Percentiles rank a stretch among this genome's conserved stretches.
phyloP scores from a whole-genome alignment of 2,329 filamentous ascomycete genomes.

The Remersonia thermophila region DNA sequence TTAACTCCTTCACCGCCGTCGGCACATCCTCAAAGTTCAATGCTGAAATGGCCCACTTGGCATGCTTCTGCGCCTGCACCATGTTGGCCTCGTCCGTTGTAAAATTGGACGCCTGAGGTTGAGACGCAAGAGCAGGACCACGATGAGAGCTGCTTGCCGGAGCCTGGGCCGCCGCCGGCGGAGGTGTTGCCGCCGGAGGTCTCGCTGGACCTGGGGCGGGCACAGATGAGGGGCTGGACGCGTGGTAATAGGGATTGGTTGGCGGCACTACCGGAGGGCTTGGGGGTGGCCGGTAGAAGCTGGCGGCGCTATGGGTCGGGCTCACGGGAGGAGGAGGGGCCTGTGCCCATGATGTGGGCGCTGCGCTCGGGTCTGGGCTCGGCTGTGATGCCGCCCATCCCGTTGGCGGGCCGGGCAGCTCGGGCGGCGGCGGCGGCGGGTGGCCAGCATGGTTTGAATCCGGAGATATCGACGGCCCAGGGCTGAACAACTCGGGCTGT shows the following conservation, averaged over 20 bases:
- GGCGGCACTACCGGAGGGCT: conserved; percentile 16
- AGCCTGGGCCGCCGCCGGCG: conserved; percentile 12
- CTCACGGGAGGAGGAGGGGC: conserved; percentile 1
- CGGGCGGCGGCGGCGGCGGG: neutral
- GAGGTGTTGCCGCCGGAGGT: conserved; percentile 6
- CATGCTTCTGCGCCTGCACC: conserved; percentile 79
- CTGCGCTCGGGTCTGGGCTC: conserved; percentile 11
- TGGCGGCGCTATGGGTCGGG: conserved; percentile 3
- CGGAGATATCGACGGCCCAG: conserved; percentile 19
- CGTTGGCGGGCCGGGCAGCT: conserved; percentile 4
- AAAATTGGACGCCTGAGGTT: conserved; percentile 12
- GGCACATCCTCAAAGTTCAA: conserved; percentile 91
- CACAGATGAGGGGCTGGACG: conserved; percentile 11
- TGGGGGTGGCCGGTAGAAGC: conserved; percentile 12
- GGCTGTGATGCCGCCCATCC: conserved; percentile 16
- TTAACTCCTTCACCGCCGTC: conserved; percentile 77
- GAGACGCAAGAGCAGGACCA: conserved; percentile 4
- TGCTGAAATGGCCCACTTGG: conserved; percentile 91
- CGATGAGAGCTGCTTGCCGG: too few species aligned
- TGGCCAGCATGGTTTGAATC: conserved; percentile 19
- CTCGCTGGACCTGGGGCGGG: conserved; percentile 13
- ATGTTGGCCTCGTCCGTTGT: conserved; percentile 56
- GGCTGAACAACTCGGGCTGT: conserved; percentile 14
- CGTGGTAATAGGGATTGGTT: conserved; percentile 12
- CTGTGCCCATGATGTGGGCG: conserved; percentile 13